Base-by-base conservation (phyloP, 2,329 filamentous ascomycete genomes). In the Chaetoscypha palmicola region DNA sequence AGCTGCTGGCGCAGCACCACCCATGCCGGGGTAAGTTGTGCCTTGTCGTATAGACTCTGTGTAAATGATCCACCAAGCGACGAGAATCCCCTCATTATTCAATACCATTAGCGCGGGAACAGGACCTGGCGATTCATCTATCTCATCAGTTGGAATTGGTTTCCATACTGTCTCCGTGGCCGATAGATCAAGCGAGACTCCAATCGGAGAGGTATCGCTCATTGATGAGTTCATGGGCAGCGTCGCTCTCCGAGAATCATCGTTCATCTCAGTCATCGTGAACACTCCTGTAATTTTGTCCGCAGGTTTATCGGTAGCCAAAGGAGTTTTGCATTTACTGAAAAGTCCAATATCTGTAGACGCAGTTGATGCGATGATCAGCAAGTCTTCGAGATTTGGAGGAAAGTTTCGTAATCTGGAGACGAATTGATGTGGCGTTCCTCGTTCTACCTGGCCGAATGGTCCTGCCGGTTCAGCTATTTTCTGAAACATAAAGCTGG, bases 1-100 rank as follows among this genome's bases (percentile, higher is more conserved):
- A 10, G 46, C 41, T 30, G 54, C 46, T 39, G 48, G 34, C 14
- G 41, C 52, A 23, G 68, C 68, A 34, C 66, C 68, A 31, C 73
- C 68, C 51, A 96, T 69, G 3, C 84, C 86, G 31, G 83, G 76
- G 62, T 89, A 97, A 0, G 78, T 76, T 5, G 77, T 79, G 3
- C 81, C 81, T 55, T 82, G 71, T 47, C 82, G 78, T 49, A 98
- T 81, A 2, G 91, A 89, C 32, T 94, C 88, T 26, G 84, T 79
- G 66, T 96, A 96, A 16, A 97, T 76, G 33, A 97, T 67, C 87
- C 91, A 96, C 89, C 91, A 98, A 10, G 81, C 76, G 35, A 79
- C 80, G 12, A 98, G 70, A 8, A 94, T 68, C 51, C 92, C 92
- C 58, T 96, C 87, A 53, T 95, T 83, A 48, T 94, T 97, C 12